phyloP scores from a whole-genome alignment of 1,284 basidiomycete genomes.

The Coniferiporia sulphurascens region DNA sequence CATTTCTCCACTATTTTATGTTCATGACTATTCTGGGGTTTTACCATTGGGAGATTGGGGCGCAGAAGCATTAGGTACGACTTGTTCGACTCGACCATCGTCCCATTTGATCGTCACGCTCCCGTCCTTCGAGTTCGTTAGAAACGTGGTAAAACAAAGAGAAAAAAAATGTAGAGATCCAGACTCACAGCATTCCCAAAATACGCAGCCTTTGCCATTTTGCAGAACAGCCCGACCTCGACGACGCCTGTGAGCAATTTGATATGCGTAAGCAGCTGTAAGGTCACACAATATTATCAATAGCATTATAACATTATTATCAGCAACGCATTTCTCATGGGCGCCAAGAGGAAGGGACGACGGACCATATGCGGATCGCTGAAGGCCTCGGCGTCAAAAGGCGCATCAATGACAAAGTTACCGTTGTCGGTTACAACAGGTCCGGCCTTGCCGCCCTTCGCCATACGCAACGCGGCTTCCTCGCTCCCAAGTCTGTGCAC shows the following conservation, averaged over 20 bases:
- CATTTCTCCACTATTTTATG: too few species aligned
- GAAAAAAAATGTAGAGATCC: background rate
- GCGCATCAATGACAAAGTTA: constrained; percentile 93
- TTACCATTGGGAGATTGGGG: too few species aligned
- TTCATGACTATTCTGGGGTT: too few species aligned
- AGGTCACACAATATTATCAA: background rate
- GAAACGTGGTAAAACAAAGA: background rate
- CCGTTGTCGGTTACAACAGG: constrained; percentile 96
- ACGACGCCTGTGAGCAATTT: constrained; percentile 95
- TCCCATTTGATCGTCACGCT: constrained; percentile 48
- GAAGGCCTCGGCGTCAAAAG: constrained; percentile 72
- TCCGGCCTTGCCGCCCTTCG: constrained; percentile 68
- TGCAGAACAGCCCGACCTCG: constrained; percentile 94
- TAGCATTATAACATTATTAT: background rate
- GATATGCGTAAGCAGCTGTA: constrained; percentile 64
- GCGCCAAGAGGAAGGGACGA: constrained; percentile 15
- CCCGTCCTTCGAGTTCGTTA: constrained; percentile 40
- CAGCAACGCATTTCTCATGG: background rate
- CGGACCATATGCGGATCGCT: constrained; percentile 62
- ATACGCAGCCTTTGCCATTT: constrained; percentile 93
- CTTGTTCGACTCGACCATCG: constrained; percentile 41
- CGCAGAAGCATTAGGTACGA: background rate
- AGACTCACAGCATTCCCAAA: constrained; percentile 82
- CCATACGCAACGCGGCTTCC: constrained; percentile 76
- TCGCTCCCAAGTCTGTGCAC: constrained; percentile 64